A percentile compares a stretch with the other conserved stretches of the same genome.
Evolutionary conservation across 371 early-diverging fungal genomes (phyloP).

Genomic region (Mortierella sp.): DNA sequence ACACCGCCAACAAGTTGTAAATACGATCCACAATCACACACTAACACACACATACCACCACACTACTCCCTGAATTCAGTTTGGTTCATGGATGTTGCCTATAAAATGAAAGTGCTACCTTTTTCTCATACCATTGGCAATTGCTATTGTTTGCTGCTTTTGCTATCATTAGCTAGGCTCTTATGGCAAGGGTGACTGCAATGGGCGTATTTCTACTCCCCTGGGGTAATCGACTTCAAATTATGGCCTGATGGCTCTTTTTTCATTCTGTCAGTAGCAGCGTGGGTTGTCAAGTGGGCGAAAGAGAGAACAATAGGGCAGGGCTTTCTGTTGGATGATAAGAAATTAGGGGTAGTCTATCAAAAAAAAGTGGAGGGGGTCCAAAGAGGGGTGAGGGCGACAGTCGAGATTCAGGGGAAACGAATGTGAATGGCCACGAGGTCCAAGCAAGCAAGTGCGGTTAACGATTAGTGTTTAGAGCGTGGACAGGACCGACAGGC

Average conservation of each 20-base stretch:
- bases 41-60: neutral
- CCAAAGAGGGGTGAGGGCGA: neutral
- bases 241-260: conserved; percentile 12
- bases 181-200: neutral
- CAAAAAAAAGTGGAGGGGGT: neutral
- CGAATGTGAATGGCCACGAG: neutral
- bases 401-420: conserved; percentile 7
- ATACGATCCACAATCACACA: neutral
- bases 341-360: neutral
- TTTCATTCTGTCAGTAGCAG: neutral
- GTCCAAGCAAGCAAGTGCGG: neutral
- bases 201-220: neutral
- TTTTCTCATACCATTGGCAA: neutral
- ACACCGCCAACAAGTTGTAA: conserved; percentile 35
- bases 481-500: neutral
- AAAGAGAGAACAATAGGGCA: neutral
- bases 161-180: neutral
- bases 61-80: neutral
- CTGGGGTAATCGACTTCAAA: neutral
- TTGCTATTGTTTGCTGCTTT: neutral
- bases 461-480: neutral
- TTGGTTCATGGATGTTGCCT: neutral
- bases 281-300: neutral
- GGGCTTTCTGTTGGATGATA: neutral
- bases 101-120: neutral